These are phyloP conservation scores for Vicia villosa DNA, from an alignment of 306 rosid genomes.

Conservation along the genomic window DNA sequence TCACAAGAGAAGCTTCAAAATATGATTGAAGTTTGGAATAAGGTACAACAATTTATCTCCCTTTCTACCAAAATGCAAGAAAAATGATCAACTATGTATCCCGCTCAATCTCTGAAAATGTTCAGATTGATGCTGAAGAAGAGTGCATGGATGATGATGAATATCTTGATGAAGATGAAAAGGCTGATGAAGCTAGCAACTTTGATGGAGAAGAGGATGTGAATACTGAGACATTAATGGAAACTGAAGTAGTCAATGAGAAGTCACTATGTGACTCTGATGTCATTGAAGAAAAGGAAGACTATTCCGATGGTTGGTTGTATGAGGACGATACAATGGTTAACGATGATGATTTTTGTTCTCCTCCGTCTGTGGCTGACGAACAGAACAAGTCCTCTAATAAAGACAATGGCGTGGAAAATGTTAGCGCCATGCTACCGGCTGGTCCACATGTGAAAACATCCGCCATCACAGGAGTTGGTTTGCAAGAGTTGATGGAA, in stretches of 20 bases:
- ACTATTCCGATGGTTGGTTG: slow-evolving; percentile 66
- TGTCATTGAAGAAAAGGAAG: slow-evolving; percentile 47
- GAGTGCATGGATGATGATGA: slow-evolving; percentile 49
- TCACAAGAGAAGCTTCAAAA: slow-evolving; percentile 73
- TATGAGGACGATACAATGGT: slow-evolving; percentile 44
- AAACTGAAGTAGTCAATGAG: slow-evolving; percentile 26
- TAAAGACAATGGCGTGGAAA: slow-evolving; percentile 29
- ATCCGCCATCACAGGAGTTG: slow-evolving; percentile 76
- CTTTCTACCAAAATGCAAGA: slow-evolving; percentile 8
- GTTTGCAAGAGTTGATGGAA: slow-evolving; percentile 79
- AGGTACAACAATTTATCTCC: slow-evolving; percentile 58
- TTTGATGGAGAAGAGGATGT: slow-evolving; percentile 42
- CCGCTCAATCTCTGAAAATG: slow-evolving; percentile 31
- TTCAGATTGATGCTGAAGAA: slow-evolving; percentile 74
- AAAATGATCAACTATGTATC: slow-evolving; percentile 4
- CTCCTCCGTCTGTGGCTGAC: slow-evolving; percentile 33
- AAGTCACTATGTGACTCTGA: slow-evolving; percentile 32
- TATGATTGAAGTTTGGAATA: slow-evolving; percentile 98
- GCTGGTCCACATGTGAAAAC: slow-evolving; percentile 72
- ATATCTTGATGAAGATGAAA: slow-evolving; percentile 44
- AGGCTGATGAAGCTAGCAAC: slow-evolving; percentile 41
- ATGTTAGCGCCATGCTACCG: slow-evolving; percentile 28
- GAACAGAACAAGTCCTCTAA: slow-evolving; percentile 35
- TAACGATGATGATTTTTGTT: slow-evolving; percentile 43
- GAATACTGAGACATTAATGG: slow-evolving; percentile 22